Base-by-base conservation (phyloP, 768 basidiomycete species). In the Obba rivulosa region DNA sequence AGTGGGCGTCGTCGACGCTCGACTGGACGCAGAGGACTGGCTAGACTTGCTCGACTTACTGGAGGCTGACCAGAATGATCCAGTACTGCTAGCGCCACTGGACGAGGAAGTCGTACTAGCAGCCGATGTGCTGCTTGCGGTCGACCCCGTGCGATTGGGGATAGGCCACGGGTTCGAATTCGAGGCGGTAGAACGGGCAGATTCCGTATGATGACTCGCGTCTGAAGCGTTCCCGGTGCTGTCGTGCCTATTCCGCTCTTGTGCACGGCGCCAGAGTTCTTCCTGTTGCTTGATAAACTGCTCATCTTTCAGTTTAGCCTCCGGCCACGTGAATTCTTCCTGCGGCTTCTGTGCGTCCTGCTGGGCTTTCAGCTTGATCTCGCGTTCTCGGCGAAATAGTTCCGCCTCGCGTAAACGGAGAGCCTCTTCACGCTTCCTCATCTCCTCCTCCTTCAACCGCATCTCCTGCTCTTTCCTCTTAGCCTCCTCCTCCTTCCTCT, bases 401-500 rank as follows among this genome's bases (percentile, higher is more conserved):
- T 58, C 51, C 18, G 42, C 46, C 34, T 57, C 53, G n/a, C 46
- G 45, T 24, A 25, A 37, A 38, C 17, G 37, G 41, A 48, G 34
- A 22, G 48, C 55, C 48, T 55, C 63, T 52, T 62, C 64, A 50
- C 58, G 47, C 55, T 62, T 28, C 40, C 41, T 43, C 36, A 5
- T 17, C 45, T 49, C 50, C 28, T 53, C 58, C 34, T 55, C 54
- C 50, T 48, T 50, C 40, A 20, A 14, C 18, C 53, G 37, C 14
- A 48, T 21, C 31, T 46, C 55, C 39, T 57, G 49, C 25, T 52
- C 57, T 10, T 49, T 64, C 51, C 57, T 62, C 28, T 67, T 48
- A 3, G 66, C 65, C 28, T 65, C 66, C 46, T 70, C 68, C 34
- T 69, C 71, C 22, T 44, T 54, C 60, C 57, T 41, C 58, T 62